Percentiles rank a stretch among this genome's conserved stretches.
phyloP scores from a whole-genome alignment of 148 eudicot genomes.

The Vaccinium darrowii region DNA sequence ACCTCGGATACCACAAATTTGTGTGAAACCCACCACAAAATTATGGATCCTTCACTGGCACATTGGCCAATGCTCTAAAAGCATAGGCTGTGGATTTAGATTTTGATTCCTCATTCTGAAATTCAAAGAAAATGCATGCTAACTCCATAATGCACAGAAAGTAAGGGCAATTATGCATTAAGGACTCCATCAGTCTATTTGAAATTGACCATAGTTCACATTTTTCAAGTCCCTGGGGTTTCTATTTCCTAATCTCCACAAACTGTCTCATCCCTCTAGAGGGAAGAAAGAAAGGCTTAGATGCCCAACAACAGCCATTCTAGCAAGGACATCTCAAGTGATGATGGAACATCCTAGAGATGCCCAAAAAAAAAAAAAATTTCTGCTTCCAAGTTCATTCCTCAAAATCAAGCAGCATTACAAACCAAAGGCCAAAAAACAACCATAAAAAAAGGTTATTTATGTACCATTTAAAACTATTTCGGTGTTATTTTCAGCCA shows the following conservation, averaged over 20 bases:
- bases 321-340: neutral
- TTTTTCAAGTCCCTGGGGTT: neutral
- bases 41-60: neutral
- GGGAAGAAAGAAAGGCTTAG: neutral
- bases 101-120: neutral
- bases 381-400: neutral
- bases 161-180: neutral
- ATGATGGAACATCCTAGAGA: neutral
- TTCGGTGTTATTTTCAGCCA: conserved; percentile 41
- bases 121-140: neutral
- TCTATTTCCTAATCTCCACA: neutral
- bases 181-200: conserved; percentile 8
- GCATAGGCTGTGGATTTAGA: neutral
- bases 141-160: neutral
- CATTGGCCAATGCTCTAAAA: neutral
- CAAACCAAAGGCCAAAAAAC: neutral
- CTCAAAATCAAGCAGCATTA: neutral
- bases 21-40: neutral
- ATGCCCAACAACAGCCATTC: neutral
- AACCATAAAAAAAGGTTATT: neutral
- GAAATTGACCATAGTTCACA: conserved; percentile 15
- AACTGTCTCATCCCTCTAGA: conserved; percentile 8
- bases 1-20: neutral
- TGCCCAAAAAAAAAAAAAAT: neutral
- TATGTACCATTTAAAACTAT: neutral